Percentiles rank a stretch among this genome's conserved stretches.
Conservation (phyloP, 805 yeast genomes). For the Scheffersomyces stipitis region DNA sequence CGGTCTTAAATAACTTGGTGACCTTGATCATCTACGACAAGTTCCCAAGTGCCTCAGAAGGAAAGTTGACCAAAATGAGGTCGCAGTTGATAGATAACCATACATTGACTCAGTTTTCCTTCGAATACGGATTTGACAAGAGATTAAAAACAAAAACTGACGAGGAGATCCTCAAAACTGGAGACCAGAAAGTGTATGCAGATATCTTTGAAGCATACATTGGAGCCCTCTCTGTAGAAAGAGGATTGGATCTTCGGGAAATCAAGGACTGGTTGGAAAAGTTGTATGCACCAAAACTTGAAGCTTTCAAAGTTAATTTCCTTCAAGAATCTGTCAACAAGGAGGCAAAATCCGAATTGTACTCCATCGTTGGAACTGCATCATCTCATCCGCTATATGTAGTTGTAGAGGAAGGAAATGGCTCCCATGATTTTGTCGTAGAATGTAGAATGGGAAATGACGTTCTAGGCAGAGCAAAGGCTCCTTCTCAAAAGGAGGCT, state of each 20-base stretch:
- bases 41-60: constrained; percentile 77
- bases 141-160: constrained; percentile 52
- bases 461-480: constrained; percentile 70
- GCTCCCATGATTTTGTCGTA: constrained; percentile 53
- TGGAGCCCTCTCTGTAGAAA: constrained; percentile 75
- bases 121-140: constrained; percentile 63
- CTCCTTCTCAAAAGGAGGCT: constrained; percentile 69
- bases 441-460: constrained; percentile 66
- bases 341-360: constrained; percentile 76
- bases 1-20: constrained; percentile 71
- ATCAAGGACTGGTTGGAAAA: constrained; percentile 58
- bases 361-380: constrained; percentile 78
- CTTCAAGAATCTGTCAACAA: constrained; percentile 45
- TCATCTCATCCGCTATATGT: constrained; percentile 60
- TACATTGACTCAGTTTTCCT: constrained; percentile 68
- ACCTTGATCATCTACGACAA: constrained; percentile 64
- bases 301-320: constrained; percentile 29
- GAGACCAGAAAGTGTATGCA: constrained; percentile 72
- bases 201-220: constrained; percentile 94
- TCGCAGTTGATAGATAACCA: constrained; percentile 71
- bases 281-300: constrained; percentile 49
- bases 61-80: constrained; percentile 71
- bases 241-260: constrained; percentile 43
- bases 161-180: constrained; percentile 43
- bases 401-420: constrained; percentile 46